phyloP scores from a whole-genome alignment of 805 yeast genomes.

The Yueomyces sp. region DNA sequence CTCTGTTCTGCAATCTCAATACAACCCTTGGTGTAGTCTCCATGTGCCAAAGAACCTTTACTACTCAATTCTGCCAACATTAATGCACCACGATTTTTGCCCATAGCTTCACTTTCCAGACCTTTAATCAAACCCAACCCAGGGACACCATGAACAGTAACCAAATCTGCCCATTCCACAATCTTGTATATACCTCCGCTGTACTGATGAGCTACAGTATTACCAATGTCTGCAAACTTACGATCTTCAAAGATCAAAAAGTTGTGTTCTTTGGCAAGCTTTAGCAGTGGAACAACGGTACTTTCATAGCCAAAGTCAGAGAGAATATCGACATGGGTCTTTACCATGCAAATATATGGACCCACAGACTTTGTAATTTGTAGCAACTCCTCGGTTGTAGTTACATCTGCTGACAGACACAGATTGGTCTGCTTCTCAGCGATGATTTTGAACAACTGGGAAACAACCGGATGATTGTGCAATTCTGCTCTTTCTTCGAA shows the following conservation, averaged over 20 bases:
- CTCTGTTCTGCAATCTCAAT: constrained; percentile 77
- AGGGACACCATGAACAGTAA: constrained; percentile 95
- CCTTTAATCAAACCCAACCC: constrained; percentile 91
- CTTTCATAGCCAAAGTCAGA: constrained; percentile 77
- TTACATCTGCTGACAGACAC: constrained; percentile 88
- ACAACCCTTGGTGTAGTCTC: constrained; percentile 77
- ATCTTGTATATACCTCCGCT: constrained; percentile 80
- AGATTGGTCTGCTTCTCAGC: constrained; percentile 71
- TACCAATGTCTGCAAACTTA: constrained; percentile 97
- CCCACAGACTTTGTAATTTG: constrained; percentile 22
- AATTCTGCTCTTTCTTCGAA: constrained; percentile 56
- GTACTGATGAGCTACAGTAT: constrained; percentile 91
- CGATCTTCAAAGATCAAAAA: constrained; percentile 94
- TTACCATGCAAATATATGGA: constrained; percentile 81
- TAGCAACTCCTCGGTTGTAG: constrained; percentile 1
- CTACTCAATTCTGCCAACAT: constrained; percentile 95
- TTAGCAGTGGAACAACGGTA: constrained; percentile 64
- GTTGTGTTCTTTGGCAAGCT: constrained; percentile 64
- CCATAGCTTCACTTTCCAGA: constrained; percentile 33
- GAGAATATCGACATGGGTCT: constrained; percentile 88
- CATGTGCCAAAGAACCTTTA: constrained; percentile 85
- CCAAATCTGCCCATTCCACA: constrained; percentile 91
- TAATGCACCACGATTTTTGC: constrained; percentile 53
- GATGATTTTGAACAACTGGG: constrained; percentile 60
- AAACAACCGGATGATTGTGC: constrained; percentile 72